A percentile compares a stretch with the other conserved stretches of the same genome.
These are phyloP conservation scores for Dalbergia cochinchinensis DNA, from an alignment of 306 rosid species.

Conservation along the genomic window DNA sequence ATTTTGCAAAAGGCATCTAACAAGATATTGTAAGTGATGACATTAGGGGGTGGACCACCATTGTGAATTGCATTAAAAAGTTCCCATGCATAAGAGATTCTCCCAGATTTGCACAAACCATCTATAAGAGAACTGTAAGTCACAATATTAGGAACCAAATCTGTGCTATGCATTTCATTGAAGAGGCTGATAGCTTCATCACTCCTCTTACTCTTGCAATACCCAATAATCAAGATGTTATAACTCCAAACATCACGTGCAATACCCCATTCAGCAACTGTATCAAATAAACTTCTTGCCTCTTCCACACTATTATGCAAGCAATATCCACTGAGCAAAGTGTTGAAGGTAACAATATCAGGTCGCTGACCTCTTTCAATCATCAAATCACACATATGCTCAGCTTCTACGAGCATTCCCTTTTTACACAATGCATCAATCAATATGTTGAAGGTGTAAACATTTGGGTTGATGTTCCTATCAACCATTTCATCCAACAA, in stretches of 20 bases:
- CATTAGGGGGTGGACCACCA: neutral
- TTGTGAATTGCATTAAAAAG: neutral
- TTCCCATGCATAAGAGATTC: neutral
- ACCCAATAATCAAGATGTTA: slow-evolving; percentile 35
- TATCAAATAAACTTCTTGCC: slow-evolving; percentile 36
- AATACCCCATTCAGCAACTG: neutral
- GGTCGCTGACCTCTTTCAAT: slow-evolving; percentile 33
- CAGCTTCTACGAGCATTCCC: slow-evolving; percentile 29
- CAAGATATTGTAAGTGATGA: neutral
- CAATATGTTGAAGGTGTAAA: slow-evolving; percentile 25
- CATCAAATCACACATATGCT: slow-evolving; percentile 20
- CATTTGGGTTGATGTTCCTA: neutral
- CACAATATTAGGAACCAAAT: neutral
- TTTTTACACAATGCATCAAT: slow-evolving; percentile 43
- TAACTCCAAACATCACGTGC: neutral
- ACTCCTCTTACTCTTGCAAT: slow-evolving; percentile 1
- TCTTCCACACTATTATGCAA: slow-evolving; percentile 30
- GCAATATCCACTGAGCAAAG: slow-evolving; percentile 44
- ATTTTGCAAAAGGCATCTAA: neutral
- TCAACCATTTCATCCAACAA: slow-evolving; percentile 20
- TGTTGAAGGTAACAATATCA: slow-evolving; percentile 33
- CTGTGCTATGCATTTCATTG: neutral
- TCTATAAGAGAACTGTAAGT: neutral
- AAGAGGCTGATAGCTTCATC: neutral
- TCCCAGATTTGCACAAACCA: neutral